Evolutionary conservation across 495 filamentous ascomycete species (phyloP).

Genomic region (Penicillium bovifimosum): DNA sequence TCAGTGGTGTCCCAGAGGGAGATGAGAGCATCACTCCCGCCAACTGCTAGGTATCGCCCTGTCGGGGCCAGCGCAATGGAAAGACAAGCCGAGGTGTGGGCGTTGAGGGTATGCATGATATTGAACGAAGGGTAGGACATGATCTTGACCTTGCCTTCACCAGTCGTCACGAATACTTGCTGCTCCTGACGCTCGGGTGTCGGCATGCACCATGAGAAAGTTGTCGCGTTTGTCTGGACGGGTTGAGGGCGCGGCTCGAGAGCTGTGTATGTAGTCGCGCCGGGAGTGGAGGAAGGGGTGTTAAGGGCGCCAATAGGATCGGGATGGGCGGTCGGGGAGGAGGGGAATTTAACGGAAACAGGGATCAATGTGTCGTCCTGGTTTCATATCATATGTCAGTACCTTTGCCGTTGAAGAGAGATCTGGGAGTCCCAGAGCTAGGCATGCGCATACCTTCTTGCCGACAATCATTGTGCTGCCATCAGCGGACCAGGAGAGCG

Average conservation of each 20-base stretch:
- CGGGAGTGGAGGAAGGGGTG: conserved; percentile 10
- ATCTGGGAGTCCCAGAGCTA: background rate
- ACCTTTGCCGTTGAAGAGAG: background rate
- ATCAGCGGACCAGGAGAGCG: conserved; percentile 82
- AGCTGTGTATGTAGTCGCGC: conserved; percentile 34
- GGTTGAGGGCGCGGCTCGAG: conserved; percentile 62
- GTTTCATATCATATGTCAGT: background rate
- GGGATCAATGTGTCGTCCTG: conserved; percentile 69
- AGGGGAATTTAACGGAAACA: conserved; percentile 47
- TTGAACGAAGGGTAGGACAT: conserved; percentile 57
- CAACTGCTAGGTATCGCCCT: conserved; percentile 77
- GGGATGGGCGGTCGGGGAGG: conserved; percentile 29
- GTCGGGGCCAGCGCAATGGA: conserved; percentile 67
- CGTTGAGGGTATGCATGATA: conserved; percentile 60
- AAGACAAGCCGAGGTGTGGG: conserved; percentile 74
- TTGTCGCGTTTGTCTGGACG: conserved; percentile 73
- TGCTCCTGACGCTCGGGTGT: conserved; percentile 33
- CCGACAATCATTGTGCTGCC: conserved; percentile 78
- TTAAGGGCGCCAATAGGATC: conserved; percentile 12
- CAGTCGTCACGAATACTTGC: conserved; percentile 70
- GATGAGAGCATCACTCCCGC: conserved; percentile 83
- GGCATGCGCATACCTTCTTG: conserved; percentile 63
- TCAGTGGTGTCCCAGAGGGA: conserved; percentile 88
- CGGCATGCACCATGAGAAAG: conserved; percentile 64
- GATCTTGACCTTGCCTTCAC: conserved; percentile 76